These are phyloP conservation scores for Dendrocalamus sinicus DNA, from an alignment of 176 grass and related monocot genomes.

Conservation along the genomic window DNA sequence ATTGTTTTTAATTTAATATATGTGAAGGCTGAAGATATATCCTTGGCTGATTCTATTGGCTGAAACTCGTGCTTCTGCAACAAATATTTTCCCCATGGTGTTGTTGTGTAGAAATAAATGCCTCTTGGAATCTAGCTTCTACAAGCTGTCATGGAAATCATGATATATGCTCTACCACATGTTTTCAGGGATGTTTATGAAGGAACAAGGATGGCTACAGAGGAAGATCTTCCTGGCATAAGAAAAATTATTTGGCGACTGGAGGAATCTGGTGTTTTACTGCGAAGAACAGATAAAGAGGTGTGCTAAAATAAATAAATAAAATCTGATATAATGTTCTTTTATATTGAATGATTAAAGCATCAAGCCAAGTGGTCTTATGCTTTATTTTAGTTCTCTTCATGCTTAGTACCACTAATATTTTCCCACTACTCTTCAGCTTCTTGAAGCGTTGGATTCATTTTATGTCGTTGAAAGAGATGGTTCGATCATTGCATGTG, in stretches of 20 bases:
- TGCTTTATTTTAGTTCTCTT: conserved; percentile 28
- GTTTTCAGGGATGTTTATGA: conserved; percentile 88
- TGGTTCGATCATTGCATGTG: conserved; percentile 91
- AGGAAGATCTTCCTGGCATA: conserved; percentile 78
- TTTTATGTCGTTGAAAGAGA: conserved; percentile 96
- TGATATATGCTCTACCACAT: conserved; percentile 19
- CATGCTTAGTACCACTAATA: conserved; percentile 24
- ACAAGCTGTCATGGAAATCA: conserved; percentile 17
- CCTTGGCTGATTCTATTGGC: background rate
- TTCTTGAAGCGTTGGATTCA: conserved; percentile 72
- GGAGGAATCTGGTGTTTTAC: conserved; percentile 78
- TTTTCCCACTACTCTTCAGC: conserved; percentile 54
- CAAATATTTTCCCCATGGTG: background rate
- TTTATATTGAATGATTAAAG: conserved; percentile 5
- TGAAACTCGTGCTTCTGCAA: background rate
- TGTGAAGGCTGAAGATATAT: conserved; percentile 16
- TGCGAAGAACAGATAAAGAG: conserved; percentile 82
- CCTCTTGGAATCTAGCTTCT: conserved; percentile 32
- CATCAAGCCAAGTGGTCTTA: background rate
- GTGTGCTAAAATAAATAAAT: conserved; percentile 44
- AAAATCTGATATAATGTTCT: background rate
- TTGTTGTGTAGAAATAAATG: background rate
- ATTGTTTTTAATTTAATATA: background rate
- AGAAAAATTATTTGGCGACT: conserved; percentile 82
- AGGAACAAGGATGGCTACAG: conserved; percentile 82